phyloP scores from a whole-genome alignment of 129 eudicot species.

The Pseudognaphalium luteoalbum region DNA sequence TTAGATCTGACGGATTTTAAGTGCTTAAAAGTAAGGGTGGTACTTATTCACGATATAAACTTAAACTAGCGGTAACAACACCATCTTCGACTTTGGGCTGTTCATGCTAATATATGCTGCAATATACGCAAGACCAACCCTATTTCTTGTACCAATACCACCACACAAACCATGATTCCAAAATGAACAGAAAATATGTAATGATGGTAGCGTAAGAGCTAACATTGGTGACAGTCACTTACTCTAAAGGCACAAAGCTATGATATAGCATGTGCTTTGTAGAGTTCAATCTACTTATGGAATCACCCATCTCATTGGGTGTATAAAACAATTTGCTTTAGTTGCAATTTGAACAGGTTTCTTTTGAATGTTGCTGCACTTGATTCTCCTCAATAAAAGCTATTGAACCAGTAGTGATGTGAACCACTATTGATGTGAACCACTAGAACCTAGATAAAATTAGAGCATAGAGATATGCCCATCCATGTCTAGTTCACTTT shows the following conservation, averaged over 20 bases:
- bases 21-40: neutral
- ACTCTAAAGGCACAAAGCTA: neutral
- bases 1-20: neutral
- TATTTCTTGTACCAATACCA: conserved; percentile 7
- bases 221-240: conserved; percentile 18
- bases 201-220: conserved; percentile 3
- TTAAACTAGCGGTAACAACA: neutral
- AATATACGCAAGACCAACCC: neutral
- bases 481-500: conserved; percentile 7
- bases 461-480: conserved; percentile 4
- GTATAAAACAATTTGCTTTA: neutral
- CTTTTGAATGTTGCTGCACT: neutral
- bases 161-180: conserved; percentile 1
- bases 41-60: neutral
- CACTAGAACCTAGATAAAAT: neutral
- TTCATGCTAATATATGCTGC: conserved; percentile 3
- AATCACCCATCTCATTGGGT: neutral
- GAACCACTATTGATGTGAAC: conserved; percentile 3
- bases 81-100: conserved; percentile 8
- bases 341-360: neutral
- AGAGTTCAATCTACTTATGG: no score
- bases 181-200: conserved; percentile 7
- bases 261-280: neutral
- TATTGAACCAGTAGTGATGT: neutral
- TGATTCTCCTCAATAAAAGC: conserved; percentile 10